A percentile compares a stretch with the other conserved stretches of the same genome.
These are phyloP conservation scores for Purpureocillium takamizusanense DNA, from an alignment of 2,329 filamentous ascomycete genomes.

Conservation along the genomic window DNA sequence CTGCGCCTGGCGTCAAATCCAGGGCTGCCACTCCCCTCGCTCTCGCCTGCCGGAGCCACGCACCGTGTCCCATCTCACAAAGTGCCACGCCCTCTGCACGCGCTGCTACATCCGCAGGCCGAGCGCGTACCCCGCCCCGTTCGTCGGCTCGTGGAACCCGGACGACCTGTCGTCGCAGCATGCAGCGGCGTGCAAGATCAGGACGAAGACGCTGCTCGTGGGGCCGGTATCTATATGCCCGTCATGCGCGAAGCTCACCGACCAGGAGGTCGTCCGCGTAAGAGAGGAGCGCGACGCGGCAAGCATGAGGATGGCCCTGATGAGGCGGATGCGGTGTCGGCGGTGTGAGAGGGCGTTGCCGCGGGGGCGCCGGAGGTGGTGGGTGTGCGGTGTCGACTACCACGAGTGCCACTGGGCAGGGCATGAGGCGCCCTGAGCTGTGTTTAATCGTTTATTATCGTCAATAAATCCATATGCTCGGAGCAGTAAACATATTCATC, in stretches of 20 bases:
- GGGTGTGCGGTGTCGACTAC: slow-evolving; percentile 5
- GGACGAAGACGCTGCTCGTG: no score
- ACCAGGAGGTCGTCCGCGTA: background rate
- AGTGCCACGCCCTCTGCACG: slow-evolving; percentile 10
- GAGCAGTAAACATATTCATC: no score
- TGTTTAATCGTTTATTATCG: no score
- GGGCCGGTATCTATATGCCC: slow-evolving; percentile 3
- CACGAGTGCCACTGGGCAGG: slow-evolving; percentile 10
- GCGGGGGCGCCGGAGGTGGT: slow-evolving; percentile 7
- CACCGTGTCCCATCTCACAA: slow-evolving; percentile 5
- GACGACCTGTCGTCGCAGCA: slow-evolving; percentile 8
- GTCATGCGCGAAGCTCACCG: slow-evolving; percentile 4
- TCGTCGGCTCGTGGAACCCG: slow-evolving; percentile 2
- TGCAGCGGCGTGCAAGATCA: background rate
- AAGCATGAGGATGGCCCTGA: slow-evolving; percentile 1
- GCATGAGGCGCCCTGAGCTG: slow-evolving; percentile 4
- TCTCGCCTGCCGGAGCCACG: slow-evolving; percentile 1
- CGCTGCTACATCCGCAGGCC: slow-evolving; percentile 7
- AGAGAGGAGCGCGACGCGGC: slow-evolving; percentile 6
- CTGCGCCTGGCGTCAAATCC: no score
- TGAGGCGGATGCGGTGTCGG: slow-evolving; percentile 5
- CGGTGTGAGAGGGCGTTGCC: slow-evolving; percentile 6
- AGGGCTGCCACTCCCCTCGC: background rate
- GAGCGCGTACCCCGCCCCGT: background rate
- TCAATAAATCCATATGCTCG: no score